Base-by-base conservation (phyloP, 805 yeast genomes). In the Ogataea siamensis region DNA sequence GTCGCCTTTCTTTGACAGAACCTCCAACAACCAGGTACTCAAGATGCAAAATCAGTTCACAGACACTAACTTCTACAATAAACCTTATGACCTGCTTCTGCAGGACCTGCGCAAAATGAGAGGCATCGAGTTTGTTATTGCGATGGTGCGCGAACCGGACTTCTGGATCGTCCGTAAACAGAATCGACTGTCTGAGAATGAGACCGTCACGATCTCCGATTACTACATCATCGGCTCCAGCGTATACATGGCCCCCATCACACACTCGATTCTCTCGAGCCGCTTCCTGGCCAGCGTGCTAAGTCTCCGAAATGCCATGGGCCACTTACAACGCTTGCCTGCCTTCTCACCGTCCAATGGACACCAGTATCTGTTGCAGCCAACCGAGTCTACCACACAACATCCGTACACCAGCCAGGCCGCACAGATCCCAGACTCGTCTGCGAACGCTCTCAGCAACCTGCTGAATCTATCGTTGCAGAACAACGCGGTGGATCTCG, bases 1-100 rank as follows among this genome's bases (percentile, higher is more conserved):
- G 51, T 86, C 96, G 2, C 99, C 99, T 2, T 94, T 91, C 64
- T 93, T 85, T 58, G 97, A 91, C 58, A 74, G 97, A 49, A 79
- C 95, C 1, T 84, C 96, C 30, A 93, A 88, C 62, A 93, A 93
- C 60, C 98, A 91, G 63, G 93, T 87, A 19, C 74, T 94, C 29
- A 85, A 85, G 61, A 93, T 93, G 99, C 99, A 93, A 58, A 75
- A 83, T 43, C 97, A 89, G 60, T 89, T 81, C 71, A 83, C 80
- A 36, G 76, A 71, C 29, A 39, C 49, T 13, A 64, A 70, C 41
- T 58, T 66, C 28, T 60, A 60, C 39, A 58, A 53, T 37, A 45
- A 55, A 18, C 59, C 63, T 18, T 63, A 60, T 39, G 55, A 57
- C 13, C 14, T 44, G 34, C 42, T 60, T 11, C 58, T 67, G 19